These are phyloP conservation scores for Tetrapisispora iriomotensis DNA, from an alignment of 805 yeast genomes.

Conservation along the genomic window DNA sequence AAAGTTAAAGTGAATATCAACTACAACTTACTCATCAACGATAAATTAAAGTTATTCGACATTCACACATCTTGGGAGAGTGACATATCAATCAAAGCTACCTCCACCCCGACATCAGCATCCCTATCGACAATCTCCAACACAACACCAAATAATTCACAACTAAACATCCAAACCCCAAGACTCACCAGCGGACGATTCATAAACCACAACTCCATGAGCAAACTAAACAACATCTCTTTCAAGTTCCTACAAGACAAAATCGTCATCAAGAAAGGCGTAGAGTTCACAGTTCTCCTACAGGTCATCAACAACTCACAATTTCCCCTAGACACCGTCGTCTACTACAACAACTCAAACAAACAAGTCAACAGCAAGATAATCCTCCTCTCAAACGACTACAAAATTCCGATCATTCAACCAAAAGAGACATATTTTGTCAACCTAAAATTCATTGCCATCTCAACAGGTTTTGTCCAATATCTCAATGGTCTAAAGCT, in stretches of 20 bases:
- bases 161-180: constrained; percentile 8
- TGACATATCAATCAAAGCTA: constrained; percentile 22
- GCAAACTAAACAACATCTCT: constrained; percentile 17
- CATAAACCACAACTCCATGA: constrained; percentile 13
- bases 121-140: neutral
- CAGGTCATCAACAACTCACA: constrained; percentile 24
- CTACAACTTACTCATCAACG: constrained; percentile 9
- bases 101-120: constrained; percentile 2
- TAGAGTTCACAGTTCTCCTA: constrained; percentile 16
- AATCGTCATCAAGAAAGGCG: constrained; percentile 15
- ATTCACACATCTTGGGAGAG: constrained; percentile 26
- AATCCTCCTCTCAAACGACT: constrained; percentile 26
- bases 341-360: constrained; percentile 18
- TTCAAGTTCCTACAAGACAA: constrained; percentile 21
- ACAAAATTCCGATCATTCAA: constrained; percentile 22
- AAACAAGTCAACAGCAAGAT: constrained; percentile 19
- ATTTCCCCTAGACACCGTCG: constrained; percentile 18
- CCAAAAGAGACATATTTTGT: constrained; percentile 23
- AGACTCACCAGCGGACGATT: constrained; percentile 8
- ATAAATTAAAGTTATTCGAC: constrained; percentile 6
- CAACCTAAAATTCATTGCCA: constrained; percentile 22
- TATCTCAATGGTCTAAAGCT: constrained; percentile 25
- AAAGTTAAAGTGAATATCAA: constrained; percentile 16
- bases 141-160: neutral
- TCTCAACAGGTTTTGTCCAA: constrained; percentile 24